Base-by-base conservation (phyloP, 2,329 filamentous ascomycete genomes). In the Fusarium guadeloupense region DNA sequence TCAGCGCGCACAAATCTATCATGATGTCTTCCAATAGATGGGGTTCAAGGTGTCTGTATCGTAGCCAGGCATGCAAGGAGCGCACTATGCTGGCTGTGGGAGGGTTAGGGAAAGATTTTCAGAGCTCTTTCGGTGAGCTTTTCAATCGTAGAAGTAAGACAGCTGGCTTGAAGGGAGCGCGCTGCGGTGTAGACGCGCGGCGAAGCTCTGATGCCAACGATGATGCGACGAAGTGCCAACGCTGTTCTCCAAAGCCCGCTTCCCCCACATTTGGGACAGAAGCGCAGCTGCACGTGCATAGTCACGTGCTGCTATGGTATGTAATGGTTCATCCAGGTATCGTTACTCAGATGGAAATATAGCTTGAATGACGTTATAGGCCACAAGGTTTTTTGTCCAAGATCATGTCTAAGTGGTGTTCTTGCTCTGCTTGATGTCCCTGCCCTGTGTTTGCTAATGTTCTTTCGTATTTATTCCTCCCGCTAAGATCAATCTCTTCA, bases 1-100 rank as follows among this genome's bases (percentile, higher is more conserved):
- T 57, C 67, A 69, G 61, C 64, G 69, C 68, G 69, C 72, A 69
- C 73, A 76, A 78, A 74, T 71, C 69, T 75, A 76, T 77, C 77
- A 78, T 78, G 71, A 67, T 78, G 76, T 73, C 74, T 73, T 71
- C 64, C 68, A 67, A 62, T 64, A 48, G 42, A 59, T 52, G 39
- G 53, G 47, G 60, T 63, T 57, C 59, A 56, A 62, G 54, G 62
- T 64, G 56, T 56, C 53, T 61, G 63, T 59, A 55, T 68, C 59
- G 64, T 59, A 58, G 53, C 67, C 55, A 65, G 57, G 41, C 50
- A 69, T 68, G 67, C 64, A 42, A 61, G 40, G 56, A 48, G 44
- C 40, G 46, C 54, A 50, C 44, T 47, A 56, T 59, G 56, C 51
- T 56, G 61, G 51, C 59, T 47, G 50, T 54, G 38, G 21, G 40